Evolutionary conservation across 2,329 filamentous ascomycete genomes (phyloP).

Genomic region (Pseudopithomyces chartarum): DNA sequence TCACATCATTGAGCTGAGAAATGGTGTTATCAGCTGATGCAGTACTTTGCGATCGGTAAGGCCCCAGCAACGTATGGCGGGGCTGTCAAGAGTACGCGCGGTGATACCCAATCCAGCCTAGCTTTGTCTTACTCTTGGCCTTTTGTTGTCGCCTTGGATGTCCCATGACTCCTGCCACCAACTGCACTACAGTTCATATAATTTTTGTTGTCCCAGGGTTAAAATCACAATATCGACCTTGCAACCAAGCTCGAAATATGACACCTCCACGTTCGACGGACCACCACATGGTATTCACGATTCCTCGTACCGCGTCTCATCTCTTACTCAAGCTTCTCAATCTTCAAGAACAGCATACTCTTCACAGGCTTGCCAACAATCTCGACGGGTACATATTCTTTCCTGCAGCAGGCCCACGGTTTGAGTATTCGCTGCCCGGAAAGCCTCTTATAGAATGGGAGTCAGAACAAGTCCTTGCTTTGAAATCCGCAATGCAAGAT

Average conservation of each 20-base stretch:
- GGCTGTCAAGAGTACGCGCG: not conserved
- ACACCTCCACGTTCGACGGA: not conserved
- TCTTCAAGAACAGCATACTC: conserved; percentile 19
- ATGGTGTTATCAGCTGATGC: not conserved
- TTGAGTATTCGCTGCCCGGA: conserved; percentile 10
- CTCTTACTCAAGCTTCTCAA: conserved; percentile 28
- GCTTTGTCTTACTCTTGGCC: too few species aligned
- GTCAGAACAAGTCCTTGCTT: not conserved
- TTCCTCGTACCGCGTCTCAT: conserved; percentile 30
- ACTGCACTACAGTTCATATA: too few species aligned
- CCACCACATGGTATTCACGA: conserved; percentile 26
- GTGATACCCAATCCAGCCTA: too few species aligned
- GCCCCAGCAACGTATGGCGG: not conserved
- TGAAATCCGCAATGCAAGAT: conserved; percentile 11
- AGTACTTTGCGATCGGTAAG: not conserved
- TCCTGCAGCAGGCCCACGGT: conserved; percentile 12
- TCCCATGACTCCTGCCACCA: too few species aligned
- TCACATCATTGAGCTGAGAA: not conserved
- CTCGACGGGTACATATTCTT: conserved; percentile 29
- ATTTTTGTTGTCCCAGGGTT: not conserved
- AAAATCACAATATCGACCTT: not conserved
- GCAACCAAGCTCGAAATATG: not conserved
- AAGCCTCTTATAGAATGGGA: conserved; percentile 15
- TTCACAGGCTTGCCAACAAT: conserved; percentile 15
- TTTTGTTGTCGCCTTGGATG: too few species aligned